Evolutionary conservation across 352 stramenopile species (phyloP), one percentile per base, ranked within the genome.

Genomic region (Globisporangium parvum): DNA sequence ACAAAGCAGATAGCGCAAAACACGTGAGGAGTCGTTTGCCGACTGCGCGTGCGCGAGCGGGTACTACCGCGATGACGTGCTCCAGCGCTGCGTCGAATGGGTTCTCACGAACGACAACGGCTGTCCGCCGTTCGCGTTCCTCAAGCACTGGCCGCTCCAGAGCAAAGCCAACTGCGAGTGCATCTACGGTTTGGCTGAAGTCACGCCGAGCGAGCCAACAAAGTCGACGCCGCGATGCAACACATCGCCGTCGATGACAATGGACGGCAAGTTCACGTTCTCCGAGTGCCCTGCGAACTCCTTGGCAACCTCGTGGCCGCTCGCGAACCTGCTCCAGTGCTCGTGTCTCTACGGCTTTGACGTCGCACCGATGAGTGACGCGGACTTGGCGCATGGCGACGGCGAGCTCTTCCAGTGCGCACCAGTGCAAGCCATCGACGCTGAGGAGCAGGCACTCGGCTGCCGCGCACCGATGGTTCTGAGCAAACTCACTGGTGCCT

Each of bases 71-170:
- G 77, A 93, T 60, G 72, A 84, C 1, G 31, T 63, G 6, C 64
- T 70, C 21, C 52, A 68, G 23, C 59, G 63, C 15, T 93, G 84
- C 53, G 65, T 87, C 23, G 69, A 80, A 45, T 90, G 79, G 79
- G 80, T 88, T 44, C 57, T 88, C 45, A 59, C 76, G 26, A 83
- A 89, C 46, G 70, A 79, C 10, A 90, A 88, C 44, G 52, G 67
- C 0, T 93, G 84, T 28, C 84, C 84, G 8, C 37, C 66, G 15
- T 83, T 72, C 46, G 71, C 79, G 5, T 75, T 85, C 26, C 69
- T 91, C 39, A 79, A 62, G 10, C 80, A 83, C 35, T 93, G 84
- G 84, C 81, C 81, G 39, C 63, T 93, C 53, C 77, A 92, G 62
- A 88, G 75, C 51, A 81, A 74, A 23, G 66, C 69, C 21, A 91